Evolutionary conservation across 305 asterid species (phyloP), one percentile per base, ranked within the genome.

Genomic region (Solanum hybrid): DNA sequence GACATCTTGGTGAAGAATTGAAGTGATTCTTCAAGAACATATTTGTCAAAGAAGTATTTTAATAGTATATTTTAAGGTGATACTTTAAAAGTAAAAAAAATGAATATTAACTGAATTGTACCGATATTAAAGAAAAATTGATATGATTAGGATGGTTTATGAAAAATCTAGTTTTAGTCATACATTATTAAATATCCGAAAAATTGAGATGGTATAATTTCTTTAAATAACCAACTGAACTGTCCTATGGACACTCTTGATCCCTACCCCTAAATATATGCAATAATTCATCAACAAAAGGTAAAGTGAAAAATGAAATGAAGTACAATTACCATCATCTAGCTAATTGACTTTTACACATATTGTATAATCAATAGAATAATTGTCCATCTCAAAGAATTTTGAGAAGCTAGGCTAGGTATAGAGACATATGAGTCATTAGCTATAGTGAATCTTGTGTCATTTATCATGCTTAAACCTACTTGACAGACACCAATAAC

Each of bases 391-490:
- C 75, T 29, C 37, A 72, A 6, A 36, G 91, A 92, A 90, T 90
- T 79, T 42, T 88, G 71, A 60, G 71, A 60, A 60, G 26, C 71
- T 90, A 4, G 81, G 85, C 71, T 20, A 60, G 26, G 2, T 51
- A 82, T 12, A 79, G 29, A 86, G 31, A 38, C 76, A 80, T 77
- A 37, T 46, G 87, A 78, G 66, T 85, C 22, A 60, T 60, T 82
- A 64, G 81, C 27, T 32, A 32, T 20, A 76, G 42, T 17, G n/a
- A 76, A 17, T 76, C 37, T 87, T 88, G 93, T 90, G 94, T 92
- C 95, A 93, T 82, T 69, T 72, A 92, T 92, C 95, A 93, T 91
- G 95, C 96, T 79, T 91, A 86, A 82, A 94, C 94, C 96, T 92
- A 88, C 93, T 91, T 90, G 89, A 87, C 87, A 92, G 89, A 84